Percentiles rank a stretch among this genome's conserved stretches.
These are phyloP conservation scores for Phascolomyces articulosus DNA, from an alignment of 371 early-diverging fungal species.

Conservation along the genomic window DNA sequence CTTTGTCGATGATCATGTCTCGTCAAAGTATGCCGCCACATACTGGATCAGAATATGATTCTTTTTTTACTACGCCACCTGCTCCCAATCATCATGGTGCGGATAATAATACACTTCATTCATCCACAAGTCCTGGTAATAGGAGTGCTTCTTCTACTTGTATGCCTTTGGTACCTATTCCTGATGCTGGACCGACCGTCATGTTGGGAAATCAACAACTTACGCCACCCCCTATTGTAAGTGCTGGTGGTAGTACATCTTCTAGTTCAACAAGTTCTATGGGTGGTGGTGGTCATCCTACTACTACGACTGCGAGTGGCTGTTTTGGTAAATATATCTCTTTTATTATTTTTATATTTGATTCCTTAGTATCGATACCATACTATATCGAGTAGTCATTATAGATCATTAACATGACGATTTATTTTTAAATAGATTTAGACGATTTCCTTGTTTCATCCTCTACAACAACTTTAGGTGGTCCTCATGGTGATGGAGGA, in stretches of 20 bases:
- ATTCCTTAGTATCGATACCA: no score
- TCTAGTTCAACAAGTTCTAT: not conserved
- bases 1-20: not conserved
- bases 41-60: slow-evolving; percentile 1
- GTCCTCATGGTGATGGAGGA: not conserved
- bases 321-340: not conserved
- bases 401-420: no score
- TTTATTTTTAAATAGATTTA: not conserved
- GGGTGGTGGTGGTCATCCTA: not conserved
- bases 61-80: not conserved
- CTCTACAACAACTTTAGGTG: not conserved
- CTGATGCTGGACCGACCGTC: not conserved
- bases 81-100: not conserved
- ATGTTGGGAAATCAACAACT: not conserved
- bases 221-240: slow-evolving; percentile 5
- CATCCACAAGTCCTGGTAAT: not conserved
- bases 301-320: not conserved
- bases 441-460: not conserved
- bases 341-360: not conserved
- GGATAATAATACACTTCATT: not conserved
- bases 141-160: not conserved
- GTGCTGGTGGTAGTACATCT: not conserved
- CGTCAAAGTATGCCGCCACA: slow-evolving; percentile 12
- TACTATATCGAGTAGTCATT: no score
- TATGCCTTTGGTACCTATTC: not conserved